phyloP scores from a whole-genome alignment of 352 stramenopile species.

The Globisporangium splendens region DNA sequence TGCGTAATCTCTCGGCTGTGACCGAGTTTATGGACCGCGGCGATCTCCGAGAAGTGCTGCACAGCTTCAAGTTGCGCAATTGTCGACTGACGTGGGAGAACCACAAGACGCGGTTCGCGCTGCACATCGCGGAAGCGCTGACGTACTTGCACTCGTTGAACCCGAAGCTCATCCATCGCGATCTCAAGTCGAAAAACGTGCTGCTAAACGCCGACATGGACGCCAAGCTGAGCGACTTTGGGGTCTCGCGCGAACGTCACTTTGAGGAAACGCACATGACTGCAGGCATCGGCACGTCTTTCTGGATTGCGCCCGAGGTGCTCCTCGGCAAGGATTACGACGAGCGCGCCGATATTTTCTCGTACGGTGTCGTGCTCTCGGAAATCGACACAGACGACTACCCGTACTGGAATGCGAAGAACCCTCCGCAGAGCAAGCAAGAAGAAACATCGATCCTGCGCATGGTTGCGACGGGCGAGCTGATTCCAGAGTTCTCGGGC shows the following conservation, averaged over 20 bases:
- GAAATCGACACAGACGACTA: conserved; percentile 63
- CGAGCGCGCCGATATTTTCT: conserved; percentile 57
- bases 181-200: conserved; percentile 32
- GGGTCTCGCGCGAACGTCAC: conserved; percentile 54
- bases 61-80: conserved; percentile 40
- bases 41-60: conserved; percentile 59
- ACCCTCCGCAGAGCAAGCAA: conserved; percentile 39
- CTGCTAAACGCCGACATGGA: conserved; percentile 43
- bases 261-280: conserved; percentile 70
- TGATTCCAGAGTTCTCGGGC: conserved; percentile 53
- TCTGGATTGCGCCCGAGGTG: conserved; percentile 73
- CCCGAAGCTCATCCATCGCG: conserved; percentile 40
- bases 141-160: conserved; percentile 66
- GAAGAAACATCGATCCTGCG: conserved; percentile 57
- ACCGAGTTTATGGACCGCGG: conserved; percentile 76
- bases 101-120: conserved; percentile 48
- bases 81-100: conserved; percentile 39
- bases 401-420: conserved; percentile 59
- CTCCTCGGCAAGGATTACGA: conserved; percentile 52
- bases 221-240: conserved; percentile 79
- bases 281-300: conserved; percentile 57
- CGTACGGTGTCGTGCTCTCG: conserved; percentile 43
- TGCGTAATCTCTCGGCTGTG: conserved; percentile 51
- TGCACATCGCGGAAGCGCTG: conserved; percentile 58
- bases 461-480: conserved; percentile 53